Base-by-base conservation (phyloP, 2,329 filamentous ascomycete species). In the Exophiala viscosa region DNA sequence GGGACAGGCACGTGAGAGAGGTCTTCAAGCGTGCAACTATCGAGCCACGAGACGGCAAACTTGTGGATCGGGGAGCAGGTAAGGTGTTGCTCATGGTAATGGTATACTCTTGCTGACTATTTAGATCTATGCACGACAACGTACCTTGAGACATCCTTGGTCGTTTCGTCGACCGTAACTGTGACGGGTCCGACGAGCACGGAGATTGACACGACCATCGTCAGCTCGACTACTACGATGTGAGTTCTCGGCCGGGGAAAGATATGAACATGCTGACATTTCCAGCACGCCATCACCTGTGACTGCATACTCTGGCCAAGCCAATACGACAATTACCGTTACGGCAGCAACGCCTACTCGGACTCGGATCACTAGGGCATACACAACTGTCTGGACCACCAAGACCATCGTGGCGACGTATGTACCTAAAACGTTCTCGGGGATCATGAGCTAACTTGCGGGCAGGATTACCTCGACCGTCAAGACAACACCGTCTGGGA, bases 121-220 rank as follows among this genome's bases (percentile, higher is more conserved):
- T 20, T 36, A 55, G 59, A 61, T 54, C 39, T 48, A 23, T 60
- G 57, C 47, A 61, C 59, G 10, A 54, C 51, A 5, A 59, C 57
- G 5, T 13, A 48, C n/a, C 18, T 56, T 14, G 50, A 55, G 18
- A 56, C 55, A n/a, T 49, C 45, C 1, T 18, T 32, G 5, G 50
- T 55, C 35, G 48, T 53, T 8, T 56, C 56, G 6, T 45, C 55
- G 31, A 51, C 48, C n/a, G 51, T 49, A 3, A 60, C 55, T 14
- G 40, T 51, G 5, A 60, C 50, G 5, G 55, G 50, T 11, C 41
- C 58, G 10, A 59, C 53, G n/a, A 59, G 52, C 41, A 60, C 58
- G 3, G 58, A 56, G 38, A 43, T 46, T 14, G 44, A 50, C n/a
- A 60, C 52, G 5, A 43, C 49, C 31, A 55, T 40, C 9, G 41